Base-by-base conservation (phyloP, 305 asterid genomes). In the Coffea humblotiana region DNA sequence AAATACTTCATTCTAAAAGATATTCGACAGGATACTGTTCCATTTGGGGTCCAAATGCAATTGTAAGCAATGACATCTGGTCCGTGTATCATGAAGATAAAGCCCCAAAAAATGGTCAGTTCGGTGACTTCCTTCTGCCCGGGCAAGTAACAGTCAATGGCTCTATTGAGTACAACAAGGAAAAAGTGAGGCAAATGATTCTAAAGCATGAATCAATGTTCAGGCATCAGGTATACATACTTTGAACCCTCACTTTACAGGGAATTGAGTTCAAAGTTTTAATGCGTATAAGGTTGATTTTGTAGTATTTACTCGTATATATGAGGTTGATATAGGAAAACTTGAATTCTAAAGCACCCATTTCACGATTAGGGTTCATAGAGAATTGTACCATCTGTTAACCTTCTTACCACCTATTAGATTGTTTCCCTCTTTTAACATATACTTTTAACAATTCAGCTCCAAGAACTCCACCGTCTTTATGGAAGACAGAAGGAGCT, bases 401-500 rank as follows among this genome's bases (percentile, higher is more conserved):
- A 29, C 29, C 56, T 78, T 35, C 19, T 21, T 10, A 23, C 75
- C 64, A 56, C 12, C 64, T 54, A 40, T 49, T 32, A 4, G 11
- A 48, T 23, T 27, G 35, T 11, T 29, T 29, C 64, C 64, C 45
- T 15, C 72, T 16, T 61, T 72, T 37, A 29, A 14, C 27, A 51
- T 37, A 56, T 60, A 77, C 43, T 82, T 71, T 78, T 80, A 27
- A 60, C 43, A 66, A n/a, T 79, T 82, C 88, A 92, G 97, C 86
- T 92, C 76, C 89, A 78, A 81, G 97, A 92, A 80, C 91, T 92
- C 85, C 97, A 92, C 86, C 91, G 91, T 48, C 88, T 92, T 71
- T 90, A 89, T 79, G 85, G 86, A 67, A 86, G 88, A 49, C 97
- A 92, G 68, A 84, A 64, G 54, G 94, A 89, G 87, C 88, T 92